Evolutionary conservation across 1,284 basidiomycete species (phyloP), one percentile per base, ranked within the genome.

Genomic region (Ceratobasidium papillatum): DNA sequence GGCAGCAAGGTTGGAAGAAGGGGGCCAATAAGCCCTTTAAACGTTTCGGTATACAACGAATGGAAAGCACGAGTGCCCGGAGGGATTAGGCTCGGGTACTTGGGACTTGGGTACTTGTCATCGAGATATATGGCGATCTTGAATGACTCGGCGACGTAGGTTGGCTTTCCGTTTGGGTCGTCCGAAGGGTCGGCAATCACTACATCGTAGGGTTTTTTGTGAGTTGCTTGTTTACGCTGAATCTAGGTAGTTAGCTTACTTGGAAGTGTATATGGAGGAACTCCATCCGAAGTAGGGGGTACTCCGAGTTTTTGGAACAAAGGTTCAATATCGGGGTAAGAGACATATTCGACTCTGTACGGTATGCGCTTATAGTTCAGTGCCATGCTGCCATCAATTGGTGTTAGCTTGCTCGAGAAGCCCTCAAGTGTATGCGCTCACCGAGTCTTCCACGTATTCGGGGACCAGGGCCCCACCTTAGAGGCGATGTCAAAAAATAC

Each of bases 241-340:
- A n/a, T n/a, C n/a, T n/a, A n/a, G n/a, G n/a, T n/a, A n/a, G 25
- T 45, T 30, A 27, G 19, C 45, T 47, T 34, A 71, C 66, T 52
- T 17, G 76, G 76, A 30, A 76, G 56, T 9, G 76, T 76, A 51
- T 63, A 76, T 2, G 56, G 49, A 19, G 52, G 66, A 2, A 19
- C 22, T 25, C 22, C 5, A 25, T 71, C 34, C 79, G 12, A 81
- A 83, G 78, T 86, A 84, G 77, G 71, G 19, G 56, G 54, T 38
- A 47, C 74, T 9, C 76, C 78, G 25, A 77, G 71, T 17, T 41
- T 51, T 30, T 75, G 72, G 2, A 78, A 56, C 5, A 62, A 75
- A 17, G 74, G 45, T 52, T 77, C 76, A 45, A 78, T 78, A 32
- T 79, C 78, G 0, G 77, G 75, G 43, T 75, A 78, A 36, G 75